Conservation (phyloP, 192 early-diverging fungal genomes). For the Linnemannia schmuckeri region DNA sequence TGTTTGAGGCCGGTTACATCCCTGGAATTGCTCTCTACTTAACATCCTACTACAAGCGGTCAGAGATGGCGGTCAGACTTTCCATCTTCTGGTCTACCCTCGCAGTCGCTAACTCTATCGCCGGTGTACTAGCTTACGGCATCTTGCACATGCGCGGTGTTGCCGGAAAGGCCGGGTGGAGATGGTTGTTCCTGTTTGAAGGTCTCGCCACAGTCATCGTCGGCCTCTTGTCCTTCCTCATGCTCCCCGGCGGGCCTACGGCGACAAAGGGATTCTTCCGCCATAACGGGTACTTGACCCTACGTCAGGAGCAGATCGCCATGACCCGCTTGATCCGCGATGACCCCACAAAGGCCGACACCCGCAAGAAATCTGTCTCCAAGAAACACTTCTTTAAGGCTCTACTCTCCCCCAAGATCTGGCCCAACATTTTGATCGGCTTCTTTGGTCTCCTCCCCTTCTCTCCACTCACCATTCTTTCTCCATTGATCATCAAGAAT, state of each 20-base stretch:
- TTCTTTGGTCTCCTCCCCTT: slow-evolving; percentile 55
- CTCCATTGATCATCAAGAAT: slow-evolving; percentile 59
- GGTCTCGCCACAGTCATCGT: slow-evolving; percentile 66
- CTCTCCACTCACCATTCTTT: slow-evolving; percentile 33
- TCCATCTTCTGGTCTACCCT: slow-evolving; percentile 66
- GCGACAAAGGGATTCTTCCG: slow-evolving; percentile 43
- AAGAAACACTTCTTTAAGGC: slow-evolving; percentile 33
- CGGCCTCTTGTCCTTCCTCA: slow-evolving; percentile 65
- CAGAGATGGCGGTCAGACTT: slow-evolving; percentile 61
- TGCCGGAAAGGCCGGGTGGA: slow-evolving; percentile 70
- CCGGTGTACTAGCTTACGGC: slow-evolving; percentile 69
- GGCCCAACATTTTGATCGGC: slow-evolving; percentile 58
- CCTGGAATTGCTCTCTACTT: slow-evolving; percentile 63
- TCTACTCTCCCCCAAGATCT: slow-evolving; percentile 44
- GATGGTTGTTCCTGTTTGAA: slow-evolving; percentile 76
- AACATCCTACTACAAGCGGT: slow-evolving; percentile 61
- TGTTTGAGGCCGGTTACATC: slow-evolving; percentile 67
- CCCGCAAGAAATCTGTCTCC: slow-evolving; percentile 47
- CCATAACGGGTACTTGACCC: slow-evolving; percentile 60
- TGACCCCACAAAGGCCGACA: slow-evolving; percentile 67
- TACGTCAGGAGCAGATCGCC: slow-evolving; percentile 66
- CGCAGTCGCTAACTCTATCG: slow-evolving; percentile 67
- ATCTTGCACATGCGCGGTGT: slow-evolving; percentile 69
- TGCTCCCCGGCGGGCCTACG: slow-evolving; percentile 61
- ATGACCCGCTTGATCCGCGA: slow-evolving; percentile 73